A percentile compares a stretch with the other conserved stretches of the same genome.
Evolutionary conservation across 495 filamentous ascomycete species (phyloP).

Genomic region (Penicillium egyptiacum): DNA sequence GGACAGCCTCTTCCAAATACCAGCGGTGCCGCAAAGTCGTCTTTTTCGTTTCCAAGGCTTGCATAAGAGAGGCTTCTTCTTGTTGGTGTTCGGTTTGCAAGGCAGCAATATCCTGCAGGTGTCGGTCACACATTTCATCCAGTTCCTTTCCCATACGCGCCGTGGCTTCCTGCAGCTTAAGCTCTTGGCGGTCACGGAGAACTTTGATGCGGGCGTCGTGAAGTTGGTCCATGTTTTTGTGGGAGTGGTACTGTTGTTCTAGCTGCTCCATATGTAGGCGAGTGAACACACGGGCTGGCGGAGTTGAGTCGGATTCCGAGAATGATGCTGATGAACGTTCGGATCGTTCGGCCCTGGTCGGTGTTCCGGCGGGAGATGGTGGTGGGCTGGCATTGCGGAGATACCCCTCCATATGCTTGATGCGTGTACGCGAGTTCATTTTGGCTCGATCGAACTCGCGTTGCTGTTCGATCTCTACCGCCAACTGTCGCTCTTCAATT

Average conservation of each 20-base stretch:
- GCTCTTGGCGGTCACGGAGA: slow-evolving; percentile 71
- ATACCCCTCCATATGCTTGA: slow-evolving; percentile 79
- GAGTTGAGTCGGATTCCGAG: slow-evolving; percentile 21
- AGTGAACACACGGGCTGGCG: slow-evolving; percentile 35
- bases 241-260: slow-evolving; percentile 66
- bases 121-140: slow-evolving; percentile 51
- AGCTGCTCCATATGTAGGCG: slow-evolving; percentile 56
- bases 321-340: slow-evolving; percentile 27
- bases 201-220: slow-evolving; percentile 77
- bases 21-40: slow-evolving; percentile 54
- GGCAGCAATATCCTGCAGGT: slow-evolving; percentile 50
- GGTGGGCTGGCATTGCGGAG: slow-evolving; percentile 58
- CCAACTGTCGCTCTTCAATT: slow-evolving; percentile 72
- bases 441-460: slow-evolving; percentile 57
- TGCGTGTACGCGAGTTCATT: slow-evolving; percentile 62
- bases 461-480: slow-evolving; percentile 65
- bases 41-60: slow-evolving; percentile 52
- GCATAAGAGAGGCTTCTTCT: slow-evolving; percentile 53
- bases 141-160: slow-evolving; percentile 66
- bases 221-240: slow-evolving; percentile 67
- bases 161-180: slow-evolving; percentile 64
- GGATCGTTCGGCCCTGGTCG: not conserved
- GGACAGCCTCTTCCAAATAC: slow-evolving; percentile 62
- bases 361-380: slow-evolving; percentile 25
- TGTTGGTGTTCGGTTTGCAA: slow-evolving; percentile 53